These are phyloP conservation scores for Penicillium taxi DNA, from an alignment of 495 filamentous ascomycete species.

Conservation along the genomic window DNA sequence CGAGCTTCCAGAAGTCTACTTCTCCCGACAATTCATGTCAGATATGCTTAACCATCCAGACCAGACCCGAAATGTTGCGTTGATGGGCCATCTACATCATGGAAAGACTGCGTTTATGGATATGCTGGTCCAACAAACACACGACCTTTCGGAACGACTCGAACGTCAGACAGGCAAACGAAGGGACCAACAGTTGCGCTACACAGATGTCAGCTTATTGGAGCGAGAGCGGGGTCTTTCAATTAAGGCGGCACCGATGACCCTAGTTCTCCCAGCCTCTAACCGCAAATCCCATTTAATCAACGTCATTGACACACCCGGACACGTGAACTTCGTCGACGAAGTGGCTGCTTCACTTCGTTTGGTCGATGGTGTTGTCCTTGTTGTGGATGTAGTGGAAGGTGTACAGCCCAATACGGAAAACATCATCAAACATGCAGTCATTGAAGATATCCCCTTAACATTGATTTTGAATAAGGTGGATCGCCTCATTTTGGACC, in stretches of 20 bases:
- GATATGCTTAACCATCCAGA: slow-evolving; percentile 95
- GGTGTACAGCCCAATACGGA: slow-evolving; percentile 95
- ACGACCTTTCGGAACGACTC: slow-evolving; percentile 68
- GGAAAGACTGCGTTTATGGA: slow-evolving; percentile 98
- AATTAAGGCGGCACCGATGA: slow-evolving; percentile 92
- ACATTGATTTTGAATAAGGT: slow-evolving; percentile 94
- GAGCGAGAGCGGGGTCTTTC: slow-evolving; percentile 89
- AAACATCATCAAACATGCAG: slow-evolving; percentile 91
- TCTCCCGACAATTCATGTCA: slow-evolving; percentile 84
- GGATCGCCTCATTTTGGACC: slow-evolving; percentile 87
- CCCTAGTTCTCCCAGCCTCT: slow-evolving; percentile 74
- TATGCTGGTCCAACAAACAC: slow-evolving; percentile 92
- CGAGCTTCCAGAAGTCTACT: slow-evolving; percentile 80
- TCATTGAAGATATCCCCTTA: slow-evolving; percentile 82
- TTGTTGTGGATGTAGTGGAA: slow-evolving; percentile 97
- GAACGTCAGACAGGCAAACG: slow-evolving; percentile 74
- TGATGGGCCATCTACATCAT: slow-evolving; percentile 91
- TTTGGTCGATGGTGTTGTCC: slow-evolving; percentile 81
- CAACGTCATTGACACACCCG: slow-evolving; percentile 92
- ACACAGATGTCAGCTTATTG: slow-evolving; percentile 84
- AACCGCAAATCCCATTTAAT: slow-evolving; percentile 93
- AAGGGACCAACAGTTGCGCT: slow-evolving; percentile 83
- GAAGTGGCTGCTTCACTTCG: slow-evolving; percentile 85
- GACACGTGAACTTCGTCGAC: slow-evolving; percentile 97
- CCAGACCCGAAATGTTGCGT: slow-evolving; percentile 83